A percentile compares a stretch with the other conserved stretches of the same genome.
These are phyloP conservation scores for Actinidia arguta DNA, from an alignment of 179 eudicot genomes.

Conservation along the genomic window DNA sequence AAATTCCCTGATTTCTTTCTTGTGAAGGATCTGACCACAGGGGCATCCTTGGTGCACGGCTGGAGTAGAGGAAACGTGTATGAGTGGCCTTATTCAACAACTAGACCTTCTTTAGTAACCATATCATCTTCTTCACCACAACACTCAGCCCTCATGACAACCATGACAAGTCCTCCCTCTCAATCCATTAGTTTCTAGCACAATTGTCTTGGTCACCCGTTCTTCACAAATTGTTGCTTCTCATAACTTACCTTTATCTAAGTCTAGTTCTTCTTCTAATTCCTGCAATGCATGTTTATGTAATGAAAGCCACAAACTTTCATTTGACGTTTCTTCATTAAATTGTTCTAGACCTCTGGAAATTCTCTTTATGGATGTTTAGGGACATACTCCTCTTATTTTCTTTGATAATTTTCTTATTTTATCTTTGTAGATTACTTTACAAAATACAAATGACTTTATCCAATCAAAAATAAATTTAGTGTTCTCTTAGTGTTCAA, in stretches of 20 bases:
- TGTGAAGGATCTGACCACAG: constrained; percentile 7
- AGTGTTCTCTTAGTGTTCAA: too few species aligned
- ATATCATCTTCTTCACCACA: background rate
- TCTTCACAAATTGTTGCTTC: background rate
- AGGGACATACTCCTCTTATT: constrained; percentile 15
- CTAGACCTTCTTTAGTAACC: too few species aligned
- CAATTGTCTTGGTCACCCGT: constrained; percentile 17
- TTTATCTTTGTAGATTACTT: constrained; percentile 16
- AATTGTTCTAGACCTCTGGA: background rate
- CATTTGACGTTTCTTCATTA: background rate
- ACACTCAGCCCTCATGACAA: too few species aligned
- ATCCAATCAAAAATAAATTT: constrained; percentile 9
- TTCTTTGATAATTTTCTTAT: background rate
- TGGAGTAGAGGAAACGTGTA: background rate
- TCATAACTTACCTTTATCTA: background rate
- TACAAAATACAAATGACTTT: constrained; percentile 18
- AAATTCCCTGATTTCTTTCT: background rate
- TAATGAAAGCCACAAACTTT: constrained; percentile 9
- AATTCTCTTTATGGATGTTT: constrained; percentile 15
- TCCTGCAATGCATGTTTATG: constrained; percentile 15
- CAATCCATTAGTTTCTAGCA: background rate
- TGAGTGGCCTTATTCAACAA: background rate
- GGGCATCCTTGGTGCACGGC: constrained; percentile 6
- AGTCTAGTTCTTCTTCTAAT: background rate
- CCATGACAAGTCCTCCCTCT: background rate